Evolutionary conservation across 768 basidiomycete genomes (phyloP).

Genomic region (Lentinula lateritia): DNA sequence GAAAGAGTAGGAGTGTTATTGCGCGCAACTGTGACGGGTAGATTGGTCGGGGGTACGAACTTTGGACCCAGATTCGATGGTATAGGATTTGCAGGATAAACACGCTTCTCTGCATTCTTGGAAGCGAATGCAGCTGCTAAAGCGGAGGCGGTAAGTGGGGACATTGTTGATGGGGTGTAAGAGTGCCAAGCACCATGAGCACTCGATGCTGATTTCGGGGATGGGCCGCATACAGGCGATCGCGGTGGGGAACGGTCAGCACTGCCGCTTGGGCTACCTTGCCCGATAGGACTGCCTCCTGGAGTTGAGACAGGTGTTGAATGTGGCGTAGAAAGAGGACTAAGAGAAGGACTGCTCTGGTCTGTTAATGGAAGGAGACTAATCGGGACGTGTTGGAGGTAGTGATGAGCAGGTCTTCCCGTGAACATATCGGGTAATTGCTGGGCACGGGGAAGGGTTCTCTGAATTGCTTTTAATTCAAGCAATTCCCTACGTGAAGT

Average conservation of each 20-base stretch:
- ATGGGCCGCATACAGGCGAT: neutral
- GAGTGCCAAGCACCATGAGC: neutral
- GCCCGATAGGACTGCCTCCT: neutral
- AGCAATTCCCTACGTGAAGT: conserved; percentile 45
- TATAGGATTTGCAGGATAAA: neutral
- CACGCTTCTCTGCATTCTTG: conserved; percentile 1
- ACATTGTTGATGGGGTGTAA: neutral
- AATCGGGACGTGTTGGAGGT: conserved; percentile 55
- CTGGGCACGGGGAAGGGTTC: conserved; percentile 53
- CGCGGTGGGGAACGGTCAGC: neutral
- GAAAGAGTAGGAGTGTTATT: neutral
- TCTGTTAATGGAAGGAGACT: conserved; percentile 49
- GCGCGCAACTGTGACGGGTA: neutral
- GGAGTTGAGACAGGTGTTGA: conserved; percentile 1
- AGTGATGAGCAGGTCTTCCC: conserved; percentile 33
- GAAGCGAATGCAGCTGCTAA: conserved; percentile 1
- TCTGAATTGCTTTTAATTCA: conserved; percentile 66
- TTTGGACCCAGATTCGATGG: conserved; percentile 2
- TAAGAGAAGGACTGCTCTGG: neutral
- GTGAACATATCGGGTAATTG: conserved; percentile 41
- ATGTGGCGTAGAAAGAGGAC: conserved; percentile 1
- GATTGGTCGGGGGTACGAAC: neutral
- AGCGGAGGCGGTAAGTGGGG: conserved; percentile 1
- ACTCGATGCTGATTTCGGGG: neutral
- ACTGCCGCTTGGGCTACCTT: neutral